Evolutionary conservation across 805 yeast genomes (phyloP).

Genomic region (Alloascoidea africana): DNA sequence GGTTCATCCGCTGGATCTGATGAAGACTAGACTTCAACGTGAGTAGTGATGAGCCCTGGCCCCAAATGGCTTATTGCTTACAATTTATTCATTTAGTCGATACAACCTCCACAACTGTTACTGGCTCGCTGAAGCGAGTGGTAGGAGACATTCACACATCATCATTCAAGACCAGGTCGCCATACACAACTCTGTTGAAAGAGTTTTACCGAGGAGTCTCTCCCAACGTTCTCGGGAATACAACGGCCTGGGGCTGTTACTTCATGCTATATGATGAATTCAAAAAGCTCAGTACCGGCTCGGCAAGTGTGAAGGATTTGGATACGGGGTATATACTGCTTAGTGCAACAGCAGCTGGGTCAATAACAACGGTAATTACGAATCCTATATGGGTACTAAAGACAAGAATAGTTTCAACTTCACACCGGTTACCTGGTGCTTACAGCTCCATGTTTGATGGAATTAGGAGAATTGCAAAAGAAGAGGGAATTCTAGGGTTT

Average conservation of each 20-base stretch:
- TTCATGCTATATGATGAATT: slow-evolving; percentile 60
- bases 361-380: slow-evolving; percentile 58
- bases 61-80: background rate
- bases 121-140: background rate
- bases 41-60: background rate
- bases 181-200: background rate
- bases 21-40: slow-evolving; percentile 66
- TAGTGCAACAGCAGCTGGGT: slow-evolving; percentile 59
- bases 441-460: slow-evolving; percentile 50
- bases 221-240: slow-evolving; percentile 73
- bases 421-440: slow-evolving; percentile 23
- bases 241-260: slow-evolving; percentile 81
- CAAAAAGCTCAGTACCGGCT: slow-evolving; percentile 22
- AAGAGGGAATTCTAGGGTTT: slow-evolving; percentile 47
- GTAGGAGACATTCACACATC: background rate
- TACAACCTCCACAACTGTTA: background rate
- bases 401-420: slow-evolving; percentile 65
- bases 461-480: slow-evolving; percentile 24
- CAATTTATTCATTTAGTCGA: background rate
- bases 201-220: slow-evolving; percentile 60
- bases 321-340: slow-evolving; percentile 30
- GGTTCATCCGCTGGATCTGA: slow-evolving; percentile 81
- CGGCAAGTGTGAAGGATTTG: slow-evolving; percentile 13
- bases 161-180: background rate
- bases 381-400: slow-evolving; percentile 95